Conservation (phyloP, 495 filamentous ascomycete species). For the Bathelium albidoporum region DNA sequence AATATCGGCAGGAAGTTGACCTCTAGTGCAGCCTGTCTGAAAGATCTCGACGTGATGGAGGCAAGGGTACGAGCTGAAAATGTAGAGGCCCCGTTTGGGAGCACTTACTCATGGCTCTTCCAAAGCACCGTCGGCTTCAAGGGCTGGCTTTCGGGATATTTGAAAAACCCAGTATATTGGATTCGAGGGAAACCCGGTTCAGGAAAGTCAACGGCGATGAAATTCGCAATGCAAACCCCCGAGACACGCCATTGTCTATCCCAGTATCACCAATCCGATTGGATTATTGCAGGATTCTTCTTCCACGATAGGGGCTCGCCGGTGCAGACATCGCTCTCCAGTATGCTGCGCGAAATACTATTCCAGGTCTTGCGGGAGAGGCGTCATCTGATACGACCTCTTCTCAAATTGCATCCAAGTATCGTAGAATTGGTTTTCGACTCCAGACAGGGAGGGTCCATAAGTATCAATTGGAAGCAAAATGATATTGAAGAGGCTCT, state of each 20-base stretch:
- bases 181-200: background rate
- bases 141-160: background rate
- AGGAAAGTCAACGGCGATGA: background rate
- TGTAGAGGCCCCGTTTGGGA: background rate
- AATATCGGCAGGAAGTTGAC: background rate
- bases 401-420: conserved; percentile 4
- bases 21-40: background rate
- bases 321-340: background rate
- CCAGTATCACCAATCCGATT: background rate
- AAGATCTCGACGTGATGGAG: background rate
- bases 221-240: background rate
- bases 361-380: background rate
- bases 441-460: background rate
- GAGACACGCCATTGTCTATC: background rate
- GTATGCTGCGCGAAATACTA: background rate
- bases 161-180: background rate
- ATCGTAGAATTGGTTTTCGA: background rate
- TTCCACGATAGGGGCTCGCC: conserved; percentile 1
- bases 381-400: conserved; percentile 3
- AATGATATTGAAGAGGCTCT: conserved; percentile 1
- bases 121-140: background rate
- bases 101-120: background rate
- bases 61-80: background rate
- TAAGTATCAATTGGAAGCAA: background rate
- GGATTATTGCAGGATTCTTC: conserved; percentile 2